Evolutionary conservation across 192 early-diverging fungal genomes (phyloP).

Genomic region (Pilaira anomala): DNA sequence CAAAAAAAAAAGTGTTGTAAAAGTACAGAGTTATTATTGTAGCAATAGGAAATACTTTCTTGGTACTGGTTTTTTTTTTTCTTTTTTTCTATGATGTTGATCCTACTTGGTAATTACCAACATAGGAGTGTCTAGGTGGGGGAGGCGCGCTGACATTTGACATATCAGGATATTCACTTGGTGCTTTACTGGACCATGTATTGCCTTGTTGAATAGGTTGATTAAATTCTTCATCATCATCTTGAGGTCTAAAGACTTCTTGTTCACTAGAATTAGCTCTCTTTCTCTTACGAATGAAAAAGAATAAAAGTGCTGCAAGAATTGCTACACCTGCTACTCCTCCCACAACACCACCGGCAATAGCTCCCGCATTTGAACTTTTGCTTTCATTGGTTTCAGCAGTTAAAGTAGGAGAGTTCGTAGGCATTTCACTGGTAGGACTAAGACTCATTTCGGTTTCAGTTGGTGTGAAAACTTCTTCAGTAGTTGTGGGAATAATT

Average conservation of each 20-base stretch:
- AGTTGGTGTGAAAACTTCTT: not conserved
- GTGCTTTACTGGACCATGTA: not conserved
- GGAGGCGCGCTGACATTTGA: not conserved
- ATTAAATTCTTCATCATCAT: conserved; percentile 15
- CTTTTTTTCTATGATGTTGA: not conserved
- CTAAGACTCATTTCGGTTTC: not conserved
- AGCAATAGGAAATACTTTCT: not conserved
- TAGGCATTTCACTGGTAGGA: not conserved
- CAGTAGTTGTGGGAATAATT: not conserved
- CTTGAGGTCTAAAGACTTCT: conserved; percentile 29
- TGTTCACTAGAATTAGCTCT: not conserved
- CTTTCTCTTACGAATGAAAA: conserved; percentile 14
- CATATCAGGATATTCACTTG: conserved; percentile 6
- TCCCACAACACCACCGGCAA: conserved; percentile 29
- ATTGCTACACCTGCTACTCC: conserved; percentile 23
- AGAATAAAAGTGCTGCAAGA: conserved; percentile 6
- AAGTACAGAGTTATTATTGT: not conserved
- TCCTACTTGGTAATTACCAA: not conserved
- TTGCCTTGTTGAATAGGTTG: not conserved
- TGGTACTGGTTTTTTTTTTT: not conserved
- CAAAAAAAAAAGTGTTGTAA: conserved; percentile 3
- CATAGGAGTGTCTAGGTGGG: conserved; percentile 5
- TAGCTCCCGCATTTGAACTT: conserved; percentile 7
- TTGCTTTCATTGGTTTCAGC: not conserved
- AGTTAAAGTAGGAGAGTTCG: not conserved